Evolutionary conservation across 2,329 filamentous ascomycete genomes (phyloP).

Genomic region (Phaeosphaeria sp.): DNA sequence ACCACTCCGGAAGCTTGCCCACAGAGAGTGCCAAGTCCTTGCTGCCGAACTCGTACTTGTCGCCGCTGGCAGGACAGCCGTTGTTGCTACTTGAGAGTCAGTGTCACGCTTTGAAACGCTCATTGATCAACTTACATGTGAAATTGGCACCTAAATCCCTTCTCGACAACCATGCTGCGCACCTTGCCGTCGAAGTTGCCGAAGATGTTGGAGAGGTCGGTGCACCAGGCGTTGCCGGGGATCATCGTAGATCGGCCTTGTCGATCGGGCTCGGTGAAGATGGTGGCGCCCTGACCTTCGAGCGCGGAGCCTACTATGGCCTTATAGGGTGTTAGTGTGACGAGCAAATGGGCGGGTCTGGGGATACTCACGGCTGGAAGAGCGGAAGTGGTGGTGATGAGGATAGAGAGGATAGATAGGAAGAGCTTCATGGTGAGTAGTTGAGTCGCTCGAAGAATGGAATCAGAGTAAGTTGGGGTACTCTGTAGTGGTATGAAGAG

Average conservation of each 20-base stretch:
- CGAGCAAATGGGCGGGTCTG: neutral
- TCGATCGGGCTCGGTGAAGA: slow-evolving; percentile 12
- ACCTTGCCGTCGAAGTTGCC: slow-evolving; percentile 22
- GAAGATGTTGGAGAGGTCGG: slow-evolving; percentile 25
- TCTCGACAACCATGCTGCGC: slow-evolving; percentile 20
- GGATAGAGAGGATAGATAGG: slow-evolving; percentile 12
- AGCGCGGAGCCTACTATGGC: neutral
- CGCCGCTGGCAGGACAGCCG: slow-evolving; percentile 1
- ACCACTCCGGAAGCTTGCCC: neutral
- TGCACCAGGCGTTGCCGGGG: slow-evolving; percentile 17
- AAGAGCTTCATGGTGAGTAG: slow-evolving; percentile 18
- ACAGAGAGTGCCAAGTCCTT: neutral
- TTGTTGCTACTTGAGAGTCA: slow-evolving; percentile 3
- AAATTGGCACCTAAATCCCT: slow-evolving; percentile 25
- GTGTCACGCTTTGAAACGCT: neutral
- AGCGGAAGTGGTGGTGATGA: slow-evolving; percentile 14
- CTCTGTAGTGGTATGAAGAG: neutral
- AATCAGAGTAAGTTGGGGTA: neutral
- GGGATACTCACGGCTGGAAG: slow-evolving; percentile 5
- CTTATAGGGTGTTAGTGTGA: neutral
- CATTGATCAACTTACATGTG: slow-evolving; percentile 19
- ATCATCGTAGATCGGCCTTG: slow-evolving; percentile 14
- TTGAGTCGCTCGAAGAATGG: neutral
- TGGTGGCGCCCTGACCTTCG: slow-evolving; percentile 18
- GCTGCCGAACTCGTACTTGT: slow-evolving; percentile 5